A percentile compares a stretch with the other conserved stretches of the same genome.
phyloP scores from a whole-genome alignment of 331 rosid species.

The Erythrophleum ivorense region DNA sequence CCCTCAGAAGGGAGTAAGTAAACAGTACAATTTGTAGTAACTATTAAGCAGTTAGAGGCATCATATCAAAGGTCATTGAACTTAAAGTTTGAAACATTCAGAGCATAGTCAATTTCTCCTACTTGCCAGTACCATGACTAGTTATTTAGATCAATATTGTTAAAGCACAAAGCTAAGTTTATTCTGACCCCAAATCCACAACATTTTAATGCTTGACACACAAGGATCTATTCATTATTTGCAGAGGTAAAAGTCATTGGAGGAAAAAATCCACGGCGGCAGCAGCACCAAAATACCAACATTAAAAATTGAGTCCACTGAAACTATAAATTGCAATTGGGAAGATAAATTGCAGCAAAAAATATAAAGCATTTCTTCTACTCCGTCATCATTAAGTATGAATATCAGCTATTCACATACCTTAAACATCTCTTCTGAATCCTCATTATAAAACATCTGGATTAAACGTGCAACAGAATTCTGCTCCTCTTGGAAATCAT shows the following conservation, averaged over 20 bases:
- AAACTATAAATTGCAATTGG: conserved; percentile 23
- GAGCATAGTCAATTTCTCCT: conserved; percentile 17
- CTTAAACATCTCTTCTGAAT: conserved; percentile 92
- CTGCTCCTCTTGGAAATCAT: conserved; percentile 97
- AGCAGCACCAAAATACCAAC: conserved; percentile 16
- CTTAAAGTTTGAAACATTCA: conserved; percentile 22
- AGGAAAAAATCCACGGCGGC: neutral
- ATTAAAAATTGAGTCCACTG: conserved; percentile 14
- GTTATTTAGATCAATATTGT: conserved; percentile 20
- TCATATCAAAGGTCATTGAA: conserved; percentile 18
- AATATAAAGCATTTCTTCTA: neutral
- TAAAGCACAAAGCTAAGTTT: neutral
- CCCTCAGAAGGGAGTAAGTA: neutral
- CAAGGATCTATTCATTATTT: conserved; percentile 16
- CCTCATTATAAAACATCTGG: conserved; percentile 91
- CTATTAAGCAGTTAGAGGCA: conserved; percentile 17
- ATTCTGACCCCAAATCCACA: conserved; percentile 21
- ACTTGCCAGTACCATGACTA: conserved; percentile 20
- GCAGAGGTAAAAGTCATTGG: neutral
- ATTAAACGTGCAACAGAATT: conserved; percentile 92
- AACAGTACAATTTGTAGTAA: conserved; percentile 9
- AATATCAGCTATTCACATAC: conserved; percentile 50
- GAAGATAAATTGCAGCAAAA: conserved; percentile 18
- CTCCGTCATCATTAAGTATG: conserved; percentile 6
- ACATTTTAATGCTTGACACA: conserved; percentile 17